Evolutionary conservation across 805 yeast species (phyloP).

Genomic region (Wickerhamomyces hampshirensis): DNA sequence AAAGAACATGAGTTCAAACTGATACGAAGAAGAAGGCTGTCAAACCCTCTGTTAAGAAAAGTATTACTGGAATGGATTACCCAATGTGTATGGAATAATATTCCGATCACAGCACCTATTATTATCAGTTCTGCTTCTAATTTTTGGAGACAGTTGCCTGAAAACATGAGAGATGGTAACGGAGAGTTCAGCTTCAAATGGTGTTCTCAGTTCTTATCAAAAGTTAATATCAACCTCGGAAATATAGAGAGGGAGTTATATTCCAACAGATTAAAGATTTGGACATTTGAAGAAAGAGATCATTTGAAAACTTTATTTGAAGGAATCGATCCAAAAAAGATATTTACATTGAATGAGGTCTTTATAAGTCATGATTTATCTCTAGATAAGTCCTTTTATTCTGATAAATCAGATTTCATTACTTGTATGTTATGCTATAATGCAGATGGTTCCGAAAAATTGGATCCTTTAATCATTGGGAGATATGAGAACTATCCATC

Average conservation of each 20-base stretch:
- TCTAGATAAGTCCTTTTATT: conserved; percentile 48
- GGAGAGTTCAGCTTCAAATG: conserved; percentile 64
- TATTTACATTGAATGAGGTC: conserved; percentile 59
- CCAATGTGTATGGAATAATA: conserved; percentile 61
- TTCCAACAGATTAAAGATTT: conserved; percentile 45
- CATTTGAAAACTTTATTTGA: conserved; percentile 41
- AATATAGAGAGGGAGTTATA: conserved; percentile 40
- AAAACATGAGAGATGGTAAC: conserved; percentile 50
- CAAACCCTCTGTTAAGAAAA: conserved; percentile 52
- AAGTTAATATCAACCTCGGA: conserved; percentile 46
- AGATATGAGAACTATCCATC: conserved; percentile 44
- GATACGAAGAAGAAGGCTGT: conserved; percentile 39
- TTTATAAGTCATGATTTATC: conserved; percentile 57
- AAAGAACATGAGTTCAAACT: conserved; percentile 48
- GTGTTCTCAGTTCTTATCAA: conserved; percentile 40
- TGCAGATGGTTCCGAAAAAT: conserved; percentile 57
- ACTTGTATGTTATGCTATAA: conserved; percentile 62
- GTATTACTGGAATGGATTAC: conserved; percentile 69
- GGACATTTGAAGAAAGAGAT: conserved; percentile 56
- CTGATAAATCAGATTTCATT: conserved; percentile 36
- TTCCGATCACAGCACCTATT: conserved; percentile 60
- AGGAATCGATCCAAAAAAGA: conserved; percentile 44
- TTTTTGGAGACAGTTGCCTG: conserved; percentile 58
- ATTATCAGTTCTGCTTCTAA: conserved; percentile 59
- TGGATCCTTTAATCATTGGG: conserved; percentile 58